Percentiles rank a stretch among this genome's conserved stretches.
Evolutionary conservation across 2,329 filamentous ascomycete species (phyloP).

Genomic region (Fonsecaea erecta): DNA sequence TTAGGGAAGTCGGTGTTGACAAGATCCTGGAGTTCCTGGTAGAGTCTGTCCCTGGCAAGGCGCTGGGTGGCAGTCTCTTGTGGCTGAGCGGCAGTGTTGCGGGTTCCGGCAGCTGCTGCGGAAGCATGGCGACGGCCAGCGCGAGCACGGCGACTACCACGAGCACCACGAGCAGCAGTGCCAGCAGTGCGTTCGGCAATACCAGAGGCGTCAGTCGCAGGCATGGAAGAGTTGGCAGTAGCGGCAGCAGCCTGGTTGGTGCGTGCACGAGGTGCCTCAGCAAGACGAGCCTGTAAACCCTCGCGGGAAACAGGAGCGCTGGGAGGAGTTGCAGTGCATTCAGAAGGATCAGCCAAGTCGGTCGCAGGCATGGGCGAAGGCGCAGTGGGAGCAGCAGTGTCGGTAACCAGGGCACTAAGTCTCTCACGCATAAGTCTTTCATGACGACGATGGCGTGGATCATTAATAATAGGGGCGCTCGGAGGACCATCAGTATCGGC

Average conservation of each 20-base stretch:
- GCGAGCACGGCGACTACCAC: too few species aligned
- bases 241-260: not conserved
- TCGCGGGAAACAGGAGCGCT: not conserved
- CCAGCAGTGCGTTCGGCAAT: not conserved
- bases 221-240: not conserved
- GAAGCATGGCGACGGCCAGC: not conserved
- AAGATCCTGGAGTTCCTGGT: conserved; percentile 6
- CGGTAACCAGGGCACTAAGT: too few species aligned
- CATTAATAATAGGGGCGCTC: too few species aligned
- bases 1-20: not conserved
- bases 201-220: not conserved
- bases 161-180: too few species aligned
- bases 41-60: not conserved
- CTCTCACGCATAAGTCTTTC: too few species aligned
- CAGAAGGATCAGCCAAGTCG: not conserved
- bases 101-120: not conserved
- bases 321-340: too few species aligned
- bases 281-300: not conserved
- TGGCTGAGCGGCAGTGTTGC: not conserved
- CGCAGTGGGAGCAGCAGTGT: too few species aligned
- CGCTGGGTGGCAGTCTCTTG: not conserved
- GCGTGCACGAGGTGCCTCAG: not conserved
- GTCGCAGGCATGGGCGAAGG: not conserved
- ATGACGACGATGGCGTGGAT: too few species aligned
- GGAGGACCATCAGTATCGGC: too few species aligned